phyloP scores from a whole-genome alignment of 768 basidiomycete genomes.

The Cystobasidium onofrii region DNA sequence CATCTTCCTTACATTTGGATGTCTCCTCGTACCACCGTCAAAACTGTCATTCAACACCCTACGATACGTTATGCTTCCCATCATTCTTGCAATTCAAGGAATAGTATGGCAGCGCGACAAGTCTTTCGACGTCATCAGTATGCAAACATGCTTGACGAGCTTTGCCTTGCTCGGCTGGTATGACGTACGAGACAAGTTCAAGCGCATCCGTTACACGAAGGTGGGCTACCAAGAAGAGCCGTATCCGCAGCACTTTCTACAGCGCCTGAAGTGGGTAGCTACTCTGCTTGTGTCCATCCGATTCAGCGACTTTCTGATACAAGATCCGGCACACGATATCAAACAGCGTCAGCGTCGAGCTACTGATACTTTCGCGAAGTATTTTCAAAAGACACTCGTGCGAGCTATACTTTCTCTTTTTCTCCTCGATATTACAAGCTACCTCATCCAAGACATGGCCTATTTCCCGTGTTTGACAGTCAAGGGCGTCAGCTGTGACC shows the following conservation, averaged over 20 bases:
- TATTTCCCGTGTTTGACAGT: neutral
- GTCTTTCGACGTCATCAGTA: conserved; percentile 27
- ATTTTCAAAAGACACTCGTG: neutral
- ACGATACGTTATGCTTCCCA: conserved; percentile 3
- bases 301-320: conserved; percentile 15
- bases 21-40: neutral
- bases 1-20: neutral
- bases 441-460: neutral
- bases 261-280: neutral
- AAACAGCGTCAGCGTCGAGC: neutral
- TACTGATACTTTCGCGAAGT: neutral
- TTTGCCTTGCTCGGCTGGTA: conserved; percentile 24
- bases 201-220: neutral
- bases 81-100: neutral
- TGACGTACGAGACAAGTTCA: conserved; percentile 18
- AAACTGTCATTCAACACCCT: neutral
- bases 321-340: neutral
- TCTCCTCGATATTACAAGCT: conserved; percentile 2
- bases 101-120: neutral
- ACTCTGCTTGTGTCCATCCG: neutral
- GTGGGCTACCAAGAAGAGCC: neutral
- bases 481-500: neutral
- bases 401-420: neutral
- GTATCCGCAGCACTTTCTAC: neutral
- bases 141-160: neutral